Evolutionary conservation across 345 rosid species (phyloP), one percentile per base, ranked within the genome.

Genomic region (Bruguiera gymnorhiza): DNA sequence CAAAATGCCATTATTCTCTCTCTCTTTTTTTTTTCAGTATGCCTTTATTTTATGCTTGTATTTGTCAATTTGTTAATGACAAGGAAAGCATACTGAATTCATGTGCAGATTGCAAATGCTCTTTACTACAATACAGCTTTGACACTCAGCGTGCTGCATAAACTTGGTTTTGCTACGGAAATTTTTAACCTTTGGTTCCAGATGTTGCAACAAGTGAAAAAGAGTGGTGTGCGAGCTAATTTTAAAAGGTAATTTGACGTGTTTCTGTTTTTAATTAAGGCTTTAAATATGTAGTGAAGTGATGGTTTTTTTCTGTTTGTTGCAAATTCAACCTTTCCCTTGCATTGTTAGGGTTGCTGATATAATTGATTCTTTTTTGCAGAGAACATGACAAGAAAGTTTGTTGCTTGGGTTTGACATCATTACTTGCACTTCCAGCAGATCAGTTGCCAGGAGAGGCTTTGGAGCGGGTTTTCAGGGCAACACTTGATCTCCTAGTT

Each of bases 311-410:
- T 66, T 19, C n/a, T 74, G 1, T 63, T 31, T 69, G 60, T 56
- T 24, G 30, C 18, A 56, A 10, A 24, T 21, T 56, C 60, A 27
- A 56, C 60, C 60, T 56, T 27, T 27, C 48, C 59, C 19, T 2
- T 36, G 60, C 20, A 69, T 60, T 29, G 34, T 52, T 51, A 37
- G 50, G 61, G n/a, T 58, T 15, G 59, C 61, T 73, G 37, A 50
- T 63, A 60, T 36, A 37, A 78, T 57, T 70, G 36, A 55, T 72
- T 60, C 18, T 82, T 65, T 66, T 48, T 75, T 63, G 63, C 89
- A 96, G 99, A 87, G 98, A 87, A 70, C 93, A 96, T 68, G 96
- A 88, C 75, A 96, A 96, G 81, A 96, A 96, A 82, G 93, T 96
- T 54, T 96, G 99, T 83, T 90, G 97, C 83, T 82, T 96, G 88